Evolutionary conservation across 495 filamentous ascomycete species (phyloP).

Genomic region (Sphaerosporella brunnea): DNA sequence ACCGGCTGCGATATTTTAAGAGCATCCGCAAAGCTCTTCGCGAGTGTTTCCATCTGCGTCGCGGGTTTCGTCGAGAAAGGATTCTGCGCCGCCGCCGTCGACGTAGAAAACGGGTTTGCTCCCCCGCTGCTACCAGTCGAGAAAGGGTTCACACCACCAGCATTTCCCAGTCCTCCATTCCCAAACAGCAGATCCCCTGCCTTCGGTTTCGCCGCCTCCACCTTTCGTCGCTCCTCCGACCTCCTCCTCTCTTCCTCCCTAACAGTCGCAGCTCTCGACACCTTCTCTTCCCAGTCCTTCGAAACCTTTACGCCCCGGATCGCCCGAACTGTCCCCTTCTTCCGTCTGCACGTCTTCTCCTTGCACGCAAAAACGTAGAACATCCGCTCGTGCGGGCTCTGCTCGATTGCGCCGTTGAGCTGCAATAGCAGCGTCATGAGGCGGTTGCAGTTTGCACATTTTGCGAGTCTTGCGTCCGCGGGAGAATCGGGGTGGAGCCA

Average conservation of each 20-base stretch:
- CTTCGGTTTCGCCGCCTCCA: conserved; percentile 8
- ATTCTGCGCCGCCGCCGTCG: conserved; percentile 31
- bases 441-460: conserved; percentile 75
- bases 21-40: conserved; percentile 35
- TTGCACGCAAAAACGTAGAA: conserved; percentile 71
- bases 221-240: conserved; percentile 26
- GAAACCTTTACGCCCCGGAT: conserved; percentile 44
- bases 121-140: conserved; percentile 19
- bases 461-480: conserved; percentile 61
- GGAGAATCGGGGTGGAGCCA: conserved; percentile 56
- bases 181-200: conserved; percentile 39
- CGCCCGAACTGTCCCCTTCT: conserved; percentile 59
- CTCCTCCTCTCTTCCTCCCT: conserved; percentile 29
- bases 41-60: conserved; percentile 21
- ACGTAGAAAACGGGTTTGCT: conserved; percentile 35
- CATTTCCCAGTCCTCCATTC: conserved; percentile 7
- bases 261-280: conserved; percentile 15
- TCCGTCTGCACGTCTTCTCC: conserved; percentile 61
- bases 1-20: conserved; percentile 35
- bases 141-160: neutral
- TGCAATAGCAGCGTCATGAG: conserved; percentile 74
- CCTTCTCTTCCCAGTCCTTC: conserved; percentile 21
- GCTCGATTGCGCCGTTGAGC: conserved; percentile 77
- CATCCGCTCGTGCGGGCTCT: conserved; percentile 63
- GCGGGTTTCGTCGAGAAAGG: conserved; percentile 43